Evolutionary conservation across 225 moss, liverwort and hornwort species (phyloP), one percentile per base, ranked within the genome.

Genomic region (Climacium dendroides): DNA sequence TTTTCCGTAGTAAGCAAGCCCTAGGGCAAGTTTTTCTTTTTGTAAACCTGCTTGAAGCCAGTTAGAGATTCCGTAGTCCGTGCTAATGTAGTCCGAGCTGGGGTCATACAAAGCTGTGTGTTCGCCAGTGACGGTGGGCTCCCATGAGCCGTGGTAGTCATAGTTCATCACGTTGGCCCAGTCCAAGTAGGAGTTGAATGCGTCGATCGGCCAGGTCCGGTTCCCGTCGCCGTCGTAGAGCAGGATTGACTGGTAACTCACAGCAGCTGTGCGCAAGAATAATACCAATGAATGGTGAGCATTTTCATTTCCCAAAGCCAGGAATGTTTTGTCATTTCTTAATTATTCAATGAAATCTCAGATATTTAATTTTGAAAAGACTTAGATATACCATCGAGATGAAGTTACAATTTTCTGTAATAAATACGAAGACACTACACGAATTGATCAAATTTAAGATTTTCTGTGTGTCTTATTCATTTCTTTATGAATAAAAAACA

Each of bases 71-170:
- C 97, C 97, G 79, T 91, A 89, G 50, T 94, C 88, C 20, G 94
- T 93, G 91, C 85, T 89, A 7, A 94, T 22, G 26, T n/a, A n/a
- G n/a, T 58, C 54, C 6, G 93, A 94, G 14, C 19, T 73, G 6
- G 90, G 89, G 81, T 95, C 96, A 48, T 92, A 96, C 74, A 98
- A 81, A 24, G 95, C 94, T 1, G 97, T 92, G 86, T 96, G 95
- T 54, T 96, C 93, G 65, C 96, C 95, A 5, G 95, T 95, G 9
- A 70, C 13, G 41, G 11, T 93, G 32, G 82, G 78, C 61, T 95
- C 91, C 96, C 96, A 95, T 23, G 91, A 83, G 79, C 94, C 94
- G 53, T 94, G 94, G 64, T 92, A 94, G 78, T 94, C 94, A 8
- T 91, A 92, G 87, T 72, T 76, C 94, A 92, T 92, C 24, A 92